phyloP scores from a whole-genome alignment of 1,284 basidiomycete genomes.

The Coniophora puteana region DNA sequence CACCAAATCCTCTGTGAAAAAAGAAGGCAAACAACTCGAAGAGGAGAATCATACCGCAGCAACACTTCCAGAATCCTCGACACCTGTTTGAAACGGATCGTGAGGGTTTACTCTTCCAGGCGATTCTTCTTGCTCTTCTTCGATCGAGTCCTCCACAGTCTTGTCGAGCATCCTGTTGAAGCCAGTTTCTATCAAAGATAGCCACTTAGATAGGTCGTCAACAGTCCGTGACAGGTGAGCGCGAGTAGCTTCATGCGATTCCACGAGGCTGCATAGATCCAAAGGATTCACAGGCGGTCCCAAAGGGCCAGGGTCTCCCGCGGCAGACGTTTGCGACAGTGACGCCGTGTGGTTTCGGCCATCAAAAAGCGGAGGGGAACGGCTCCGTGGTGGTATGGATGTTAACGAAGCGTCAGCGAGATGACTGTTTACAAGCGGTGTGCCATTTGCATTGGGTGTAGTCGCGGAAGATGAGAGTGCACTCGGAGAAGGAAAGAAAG shows the following conservation, averaged over 20 bases:
- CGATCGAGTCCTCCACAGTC: conserved; percentile 42
- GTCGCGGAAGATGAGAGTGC: conserved; percentile 31
- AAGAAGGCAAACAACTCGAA: conserved; percentile 10
- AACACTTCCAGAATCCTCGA: conserved; percentile 10
- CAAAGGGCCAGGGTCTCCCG: conserved; percentile 20
- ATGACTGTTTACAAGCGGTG: conserved; percentile 23
- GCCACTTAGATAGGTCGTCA: conserved; percentile 78
- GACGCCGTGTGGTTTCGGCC: conserved; percentile 22
- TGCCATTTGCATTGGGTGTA: conserved; percentile 13
- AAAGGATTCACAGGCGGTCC: conserved; percentile 57
- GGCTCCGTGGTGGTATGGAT: conserved; percentile 35
- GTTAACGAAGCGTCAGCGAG: conserved; percentile 25
- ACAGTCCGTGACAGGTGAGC: conserved; percentile 72
- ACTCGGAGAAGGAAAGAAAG: conserved; percentile 38
- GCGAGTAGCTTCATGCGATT: conserved; percentile 62
- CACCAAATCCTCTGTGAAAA: too few relatives aligned
- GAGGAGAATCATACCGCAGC: background rate
- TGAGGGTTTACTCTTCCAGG: conserved; percentile 17
- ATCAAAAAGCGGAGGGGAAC: conserved; percentile 35
- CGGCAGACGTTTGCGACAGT: conserved; percentile 29
- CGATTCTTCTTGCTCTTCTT: conserved; percentile 53
- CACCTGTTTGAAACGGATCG: conserved; percentile 7
- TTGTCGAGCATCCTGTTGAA: conserved; percentile 63
- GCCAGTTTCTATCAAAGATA: conserved; percentile 73
- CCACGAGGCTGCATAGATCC: conserved; percentile 62